Conservation (phyloP, 805 yeast species). For the Alloascoidea africana region DNA sequence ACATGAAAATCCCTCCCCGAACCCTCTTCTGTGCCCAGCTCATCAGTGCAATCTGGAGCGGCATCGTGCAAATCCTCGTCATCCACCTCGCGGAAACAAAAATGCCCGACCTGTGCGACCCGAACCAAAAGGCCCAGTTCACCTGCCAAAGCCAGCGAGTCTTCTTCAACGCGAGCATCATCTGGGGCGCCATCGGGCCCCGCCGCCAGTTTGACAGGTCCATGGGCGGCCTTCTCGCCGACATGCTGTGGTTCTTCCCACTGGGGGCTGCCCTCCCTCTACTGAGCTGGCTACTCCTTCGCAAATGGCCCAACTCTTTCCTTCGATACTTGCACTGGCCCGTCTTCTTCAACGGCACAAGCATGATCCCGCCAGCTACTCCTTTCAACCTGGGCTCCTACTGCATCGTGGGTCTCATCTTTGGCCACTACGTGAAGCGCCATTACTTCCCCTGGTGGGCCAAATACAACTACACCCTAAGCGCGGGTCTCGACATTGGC, state of each 20-base stretch:
- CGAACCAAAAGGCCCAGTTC: conserved; percentile 27
- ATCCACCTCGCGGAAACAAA: conserved; percentile 24
- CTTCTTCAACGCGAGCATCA: conserved; percentile 38
- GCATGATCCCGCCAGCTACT: conserved; percentile 61
- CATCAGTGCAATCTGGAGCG: conserved; percentile 27
- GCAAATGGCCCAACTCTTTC: conserved; percentile 23
- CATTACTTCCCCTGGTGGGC: conserved; percentile 60
- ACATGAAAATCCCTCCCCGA: conserved; percentile 48
- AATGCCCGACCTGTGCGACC: conserved; percentile 26
- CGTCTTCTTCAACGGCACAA: conserved; percentile 45
- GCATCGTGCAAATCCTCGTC: conserved; percentile 26
- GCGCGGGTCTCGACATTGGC: conserved; percentile 57
- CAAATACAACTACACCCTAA: conserved; percentile 51
- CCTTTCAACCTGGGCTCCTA: conserved; percentile 49
- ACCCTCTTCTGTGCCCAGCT: conserved; percentile 38
- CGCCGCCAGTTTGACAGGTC: conserved; percentile 34
- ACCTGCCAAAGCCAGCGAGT: conserved; percentile 29
- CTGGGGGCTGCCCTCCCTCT: conserved; percentile 36
- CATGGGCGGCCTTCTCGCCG: conserved; percentile 31
- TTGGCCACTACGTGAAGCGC: conserved; percentile 41
- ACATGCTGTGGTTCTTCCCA: conserved; percentile 42
- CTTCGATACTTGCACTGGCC: conserved; percentile 44
- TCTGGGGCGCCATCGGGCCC: conserved; percentile 60
- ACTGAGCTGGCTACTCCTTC: conserved; percentile 22
- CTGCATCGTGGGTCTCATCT: conserved; percentile 36